These are phyloP conservation scores for Scenedesmus sp. DNA, from an alignment of 163 green algal species.

Conservation along the genomic window DNA sequence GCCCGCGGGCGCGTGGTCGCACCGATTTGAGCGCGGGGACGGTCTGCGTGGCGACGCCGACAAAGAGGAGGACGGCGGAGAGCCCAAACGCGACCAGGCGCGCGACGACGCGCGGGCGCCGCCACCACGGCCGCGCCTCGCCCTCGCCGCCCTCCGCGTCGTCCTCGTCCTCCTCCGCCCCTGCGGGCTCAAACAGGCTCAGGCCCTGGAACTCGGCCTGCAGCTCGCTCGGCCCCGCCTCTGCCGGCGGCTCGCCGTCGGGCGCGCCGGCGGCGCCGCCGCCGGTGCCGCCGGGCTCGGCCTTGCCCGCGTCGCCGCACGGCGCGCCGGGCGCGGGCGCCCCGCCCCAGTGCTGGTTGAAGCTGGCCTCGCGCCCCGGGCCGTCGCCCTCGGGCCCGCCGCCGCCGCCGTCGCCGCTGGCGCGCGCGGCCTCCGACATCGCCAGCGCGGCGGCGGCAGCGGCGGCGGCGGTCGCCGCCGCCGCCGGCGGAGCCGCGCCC, in stretches of 20 bases:
- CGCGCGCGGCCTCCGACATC: neutral
- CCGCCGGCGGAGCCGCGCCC: neutral
- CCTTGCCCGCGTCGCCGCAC: too few relatives aligned
- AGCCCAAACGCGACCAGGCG: slow-evolving; percentile 24
- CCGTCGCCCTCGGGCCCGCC: neutral
- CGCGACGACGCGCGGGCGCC: slow-evolving; percentile 11
- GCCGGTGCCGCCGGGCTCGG: neutral
- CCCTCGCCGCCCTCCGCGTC: slow-evolving; percentile 8
- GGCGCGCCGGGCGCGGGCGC: too few relatives aligned
- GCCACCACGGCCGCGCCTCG: slow-evolving; percentile 12
- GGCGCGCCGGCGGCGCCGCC: neutral
- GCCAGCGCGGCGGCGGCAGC: slow-evolving; percentile 3
- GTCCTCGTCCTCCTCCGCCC: slow-evolving; percentile 28
- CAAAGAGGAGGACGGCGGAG: neutral
- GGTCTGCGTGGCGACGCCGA: slow-evolving; percentile 16
- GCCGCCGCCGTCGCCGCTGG: neutral
- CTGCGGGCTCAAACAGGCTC: slow-evolving; percentile 33
- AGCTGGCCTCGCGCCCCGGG: neutral
- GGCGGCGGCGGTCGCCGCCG: neutral
- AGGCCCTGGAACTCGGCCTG: slow-evolving; percentile 41
- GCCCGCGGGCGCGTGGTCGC: neutral
- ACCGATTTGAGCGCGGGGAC: slow-evolving; percentile 16
- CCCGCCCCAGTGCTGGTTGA: neutral
- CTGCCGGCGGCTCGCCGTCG: too few relatives aligned
- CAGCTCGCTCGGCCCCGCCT: slow-evolving; percentile 20